phyloP scores from a whole-genome alignment of 2,329 filamentous ascomycete species.

The Aspergillus sp. region DNA sequence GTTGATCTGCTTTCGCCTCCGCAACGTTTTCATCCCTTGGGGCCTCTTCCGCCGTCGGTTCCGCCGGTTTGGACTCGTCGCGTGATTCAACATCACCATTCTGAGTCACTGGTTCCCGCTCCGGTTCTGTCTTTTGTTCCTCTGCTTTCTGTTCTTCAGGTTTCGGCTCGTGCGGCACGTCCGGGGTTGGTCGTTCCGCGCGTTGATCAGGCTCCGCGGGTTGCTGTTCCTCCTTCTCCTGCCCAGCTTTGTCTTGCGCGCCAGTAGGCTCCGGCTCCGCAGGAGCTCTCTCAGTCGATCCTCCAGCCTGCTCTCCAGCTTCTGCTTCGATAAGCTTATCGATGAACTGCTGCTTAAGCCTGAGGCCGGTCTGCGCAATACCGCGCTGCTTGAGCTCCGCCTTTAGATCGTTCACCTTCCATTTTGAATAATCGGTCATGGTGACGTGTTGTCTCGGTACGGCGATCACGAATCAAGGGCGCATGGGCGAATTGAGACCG shows the following conservation, averaged over 20 bases:
- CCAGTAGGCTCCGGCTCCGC: conserved; percentile 9
- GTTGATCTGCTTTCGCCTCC: background rate
- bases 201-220: conserved; percentile 6
- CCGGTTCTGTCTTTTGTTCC: conserved; percentile 6
- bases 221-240: conserved; percentile 6
- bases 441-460: conserved; percentile 6
- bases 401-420: conserved; percentile 68
- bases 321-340: conserved; percentile 50
- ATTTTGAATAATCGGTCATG: conserved; percentile 49
- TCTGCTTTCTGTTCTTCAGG: conserved; percentile 6
- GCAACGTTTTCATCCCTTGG: conserved; percentile 1
- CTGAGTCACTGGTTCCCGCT: conserved; percentile 1
- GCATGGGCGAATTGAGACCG: background rate
- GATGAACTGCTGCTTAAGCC: conserved; percentile 57
- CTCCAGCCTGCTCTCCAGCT: conserved; percentile 23
- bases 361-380: conserved; percentile 61
- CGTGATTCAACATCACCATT: conserved; percentile 1
- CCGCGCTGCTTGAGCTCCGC: conserved; percentile 64
- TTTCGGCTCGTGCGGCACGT: conserved; percentile 10
- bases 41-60: conserved; percentile 10
- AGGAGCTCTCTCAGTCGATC: conserved; percentile 14
- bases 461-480: background rate
- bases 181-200: conserved; percentile 6
- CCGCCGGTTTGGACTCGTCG: conserved; percentile 5
- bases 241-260: conserved; percentile 8